These are phyloP conservation scores for Diaporthe vexans DNA, from an alignment of 2,329 filamentous ascomycete genomes.

Conservation along the genomic window DNA sequence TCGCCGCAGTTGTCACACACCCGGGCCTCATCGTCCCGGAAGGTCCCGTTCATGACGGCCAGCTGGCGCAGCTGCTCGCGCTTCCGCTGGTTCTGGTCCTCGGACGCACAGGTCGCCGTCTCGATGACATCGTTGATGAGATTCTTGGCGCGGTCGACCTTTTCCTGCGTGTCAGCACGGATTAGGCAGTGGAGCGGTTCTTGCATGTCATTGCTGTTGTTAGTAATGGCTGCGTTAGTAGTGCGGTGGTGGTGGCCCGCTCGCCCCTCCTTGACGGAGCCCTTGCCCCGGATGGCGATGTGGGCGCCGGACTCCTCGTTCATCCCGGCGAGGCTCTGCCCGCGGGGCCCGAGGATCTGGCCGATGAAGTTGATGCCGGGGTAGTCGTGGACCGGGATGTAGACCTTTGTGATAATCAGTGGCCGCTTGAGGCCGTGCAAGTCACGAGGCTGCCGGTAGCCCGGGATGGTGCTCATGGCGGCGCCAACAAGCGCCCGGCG, in stretches of 20 bases:
- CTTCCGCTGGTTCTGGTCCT: conserved; percentile 85
- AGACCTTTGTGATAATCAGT: conserved; percentile 85
- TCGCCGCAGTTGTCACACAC: conserved; percentile 1
- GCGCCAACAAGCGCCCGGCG: conserved; percentile 83
- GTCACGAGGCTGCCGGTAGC: conserved; percentile 83
- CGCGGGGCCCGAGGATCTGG: conserved; percentile 86
- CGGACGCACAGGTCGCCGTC: conserved; percentile 82
- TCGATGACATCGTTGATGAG: conserved; percentile 84
- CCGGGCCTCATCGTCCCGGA: conserved; percentile 77
- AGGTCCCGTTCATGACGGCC: conserved; percentile 83
- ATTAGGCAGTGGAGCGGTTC: conserved; percentile 86
- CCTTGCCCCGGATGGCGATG: conserved; percentile 86
- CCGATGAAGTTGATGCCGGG: conserved; percentile 92
- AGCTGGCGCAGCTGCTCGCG: conserved; percentile 84
- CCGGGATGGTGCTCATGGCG: conserved; percentile 83
- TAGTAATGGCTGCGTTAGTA: conserved; percentile 72
- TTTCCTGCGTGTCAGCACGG: conserved; percentile 85
- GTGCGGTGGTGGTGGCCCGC: not conserved
- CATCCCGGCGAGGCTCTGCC: conserved; percentile 86
- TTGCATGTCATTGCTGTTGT: conserved; percentile 72
- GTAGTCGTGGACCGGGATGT: conserved; percentile 87
- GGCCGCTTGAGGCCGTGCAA: conserved; percentile 68
- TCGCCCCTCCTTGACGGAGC: conserved; percentile 87
- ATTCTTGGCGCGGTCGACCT: conserved; percentile 81
- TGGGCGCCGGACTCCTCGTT: conserved; percentile 81